These are phyloP conservation scores for Rhodomyrtus tomentosa DNA, from an alignment of 345 rosid species.

Conservation along the genomic window DNA sequence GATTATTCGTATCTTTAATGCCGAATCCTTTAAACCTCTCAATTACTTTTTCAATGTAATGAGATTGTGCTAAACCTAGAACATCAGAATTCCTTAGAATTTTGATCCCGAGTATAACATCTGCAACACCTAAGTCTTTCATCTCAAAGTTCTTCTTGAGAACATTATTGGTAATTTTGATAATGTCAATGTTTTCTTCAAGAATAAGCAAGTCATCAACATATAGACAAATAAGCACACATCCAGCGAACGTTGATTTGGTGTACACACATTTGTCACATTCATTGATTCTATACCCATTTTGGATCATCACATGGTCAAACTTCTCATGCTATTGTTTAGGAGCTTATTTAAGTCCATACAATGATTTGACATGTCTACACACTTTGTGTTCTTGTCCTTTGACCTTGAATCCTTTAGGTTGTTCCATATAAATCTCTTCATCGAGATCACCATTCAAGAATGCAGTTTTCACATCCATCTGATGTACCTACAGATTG, in stretches of 20 bases:
- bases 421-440: neutral
- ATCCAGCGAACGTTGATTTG: neutral
- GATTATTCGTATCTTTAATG: no score
- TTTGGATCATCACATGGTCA: neutral
- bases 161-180: no score
- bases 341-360: neutral
- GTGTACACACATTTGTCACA: neutral
- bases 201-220: neutral
- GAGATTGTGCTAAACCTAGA: no score
- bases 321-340: neutral
- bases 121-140: no score
- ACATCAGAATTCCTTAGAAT: no score
- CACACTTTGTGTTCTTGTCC: neutral
- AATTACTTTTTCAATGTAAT: no score
- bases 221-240: neutral
- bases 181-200: no score
- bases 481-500: neutral
- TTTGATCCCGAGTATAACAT: no score
- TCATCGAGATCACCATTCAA: neutral
- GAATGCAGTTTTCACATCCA: neutral
- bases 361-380: neutral
- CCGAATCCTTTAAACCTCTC: no score
- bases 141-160: no score
- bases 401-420: neutral
- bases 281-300: neutral